A percentile compares a stretch with the other conserved stretches of the same genome.
Evolutionary conservation across 345 rosid genomes (phyloP).

Genomic region (Populus ilicifolia): DNA sequence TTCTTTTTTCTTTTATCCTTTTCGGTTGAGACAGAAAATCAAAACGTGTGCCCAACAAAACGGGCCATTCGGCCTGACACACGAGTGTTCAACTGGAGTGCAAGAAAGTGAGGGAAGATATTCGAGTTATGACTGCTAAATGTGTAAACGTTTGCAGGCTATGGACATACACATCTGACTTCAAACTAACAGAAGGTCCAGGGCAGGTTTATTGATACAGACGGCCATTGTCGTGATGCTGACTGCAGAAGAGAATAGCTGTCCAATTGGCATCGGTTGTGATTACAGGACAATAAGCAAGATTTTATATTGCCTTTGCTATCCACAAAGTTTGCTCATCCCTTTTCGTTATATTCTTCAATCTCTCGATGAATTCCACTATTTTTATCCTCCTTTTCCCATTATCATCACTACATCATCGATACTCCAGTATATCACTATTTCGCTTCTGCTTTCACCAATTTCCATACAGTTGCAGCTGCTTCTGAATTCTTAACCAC

Average conservation of each 20-base stretch:
- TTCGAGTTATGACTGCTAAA: neutral
- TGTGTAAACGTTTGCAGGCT: neutral
- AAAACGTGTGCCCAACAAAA: neutral
- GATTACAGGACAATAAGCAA: neutral
- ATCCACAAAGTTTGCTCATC: neutral
- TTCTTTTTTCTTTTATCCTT: too few relatives aligned
- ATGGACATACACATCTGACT: neutral
- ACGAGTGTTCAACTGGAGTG: constrained; percentile 32
- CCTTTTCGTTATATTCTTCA: neutral
- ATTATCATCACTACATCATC: neutral
- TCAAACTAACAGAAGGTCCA: neutral
- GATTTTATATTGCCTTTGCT: neutral
- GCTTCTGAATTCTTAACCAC: neutral
- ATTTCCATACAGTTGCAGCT: neutral
- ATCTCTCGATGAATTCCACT: neutral
- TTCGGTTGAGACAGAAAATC: too few relatives aligned
- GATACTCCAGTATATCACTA: too few relatives aligned
- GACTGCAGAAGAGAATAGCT: neutral
- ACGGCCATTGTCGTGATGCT: neutral
- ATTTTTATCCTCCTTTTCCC: neutral
- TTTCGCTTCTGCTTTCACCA: too few relatives aligned
- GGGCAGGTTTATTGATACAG: neutral
- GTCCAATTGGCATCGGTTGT: neutral
- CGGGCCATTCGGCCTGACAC: constrained; percentile 52
- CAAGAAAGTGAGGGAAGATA: neutral